Evolutionary conservation across 2,329 filamentous ascomycete species (phyloP).

Genomic region (Paecilomyces sp.): DNA sequence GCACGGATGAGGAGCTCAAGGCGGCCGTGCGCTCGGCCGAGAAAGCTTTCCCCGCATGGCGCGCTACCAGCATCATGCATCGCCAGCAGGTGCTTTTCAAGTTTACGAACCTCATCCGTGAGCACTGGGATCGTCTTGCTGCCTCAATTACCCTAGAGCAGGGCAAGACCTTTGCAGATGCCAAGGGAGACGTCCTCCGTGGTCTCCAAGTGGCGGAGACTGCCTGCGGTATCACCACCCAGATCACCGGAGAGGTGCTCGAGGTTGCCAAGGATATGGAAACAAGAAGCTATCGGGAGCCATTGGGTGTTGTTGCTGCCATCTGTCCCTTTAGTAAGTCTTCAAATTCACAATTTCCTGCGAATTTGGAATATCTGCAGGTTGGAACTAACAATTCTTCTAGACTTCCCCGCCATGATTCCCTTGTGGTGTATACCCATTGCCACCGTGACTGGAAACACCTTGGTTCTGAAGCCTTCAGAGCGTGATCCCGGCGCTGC

Average conservation of each 20-base stretch:
- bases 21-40: constrained; percentile 56
- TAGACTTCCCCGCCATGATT: constrained; percentile 65
- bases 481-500: constrained; percentile 56
- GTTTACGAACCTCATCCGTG: constrained; percentile 55
- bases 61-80: constrained; percentile 51
- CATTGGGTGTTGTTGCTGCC: constrained; percentile 57
- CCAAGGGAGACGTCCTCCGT: constrained; percentile 59
- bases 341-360: neutral
- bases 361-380: neutral
- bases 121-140: constrained; percentile 59
- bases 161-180: constrained; percentile 62
- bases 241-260: constrained; percentile 59
- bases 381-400: constrained; percentile 12
- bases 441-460: constrained; percentile 56
- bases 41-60: constrained; percentile 58
- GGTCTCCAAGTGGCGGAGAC: constrained; percentile 62
- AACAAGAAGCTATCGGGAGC: constrained; percentile 59
- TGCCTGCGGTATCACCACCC: constrained; percentile 60
- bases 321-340: constrained; percentile 59
- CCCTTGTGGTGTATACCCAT: constrained; percentile 61
- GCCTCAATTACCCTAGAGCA: constrained; percentile 61
- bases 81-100: constrained; percentile 62
- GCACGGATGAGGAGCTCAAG: constrained; percentile 56
- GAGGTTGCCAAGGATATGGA: constrained; percentile 67
- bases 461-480: constrained; percentile 55